Conservation (phyloP, 495 filamentous ascomycete genomes). For the Neurospora cerealis region DNA sequence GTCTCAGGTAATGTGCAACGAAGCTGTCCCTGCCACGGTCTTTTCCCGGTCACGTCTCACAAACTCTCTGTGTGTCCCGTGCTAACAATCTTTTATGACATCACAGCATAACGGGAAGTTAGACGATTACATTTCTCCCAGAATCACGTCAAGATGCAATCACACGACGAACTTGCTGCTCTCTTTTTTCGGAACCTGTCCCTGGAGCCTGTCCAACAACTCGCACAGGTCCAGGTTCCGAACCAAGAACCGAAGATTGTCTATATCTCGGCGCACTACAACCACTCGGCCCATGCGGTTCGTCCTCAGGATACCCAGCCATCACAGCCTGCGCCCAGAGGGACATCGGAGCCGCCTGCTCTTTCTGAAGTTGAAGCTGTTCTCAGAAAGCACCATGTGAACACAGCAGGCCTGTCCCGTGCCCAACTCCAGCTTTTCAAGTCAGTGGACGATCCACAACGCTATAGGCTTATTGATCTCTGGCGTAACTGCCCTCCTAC, state of each 20-base stretch:
- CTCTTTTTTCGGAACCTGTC: constrained; percentile 58
- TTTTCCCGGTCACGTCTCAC: neutral
- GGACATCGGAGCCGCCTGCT: constrained; percentile 39
- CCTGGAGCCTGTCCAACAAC: constrained; percentile 29
- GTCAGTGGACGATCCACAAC: constrained; percentile 46
- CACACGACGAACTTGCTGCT: constrained; percentile 56
- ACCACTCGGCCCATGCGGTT: constrained; percentile 53
- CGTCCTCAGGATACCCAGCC: constrained; percentile 19
- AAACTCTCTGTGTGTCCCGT: neutral
- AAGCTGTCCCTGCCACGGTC: neutral
- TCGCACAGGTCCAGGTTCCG: constrained; percentile 17
- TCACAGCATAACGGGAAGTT: neutral
- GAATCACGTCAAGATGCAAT: constrained; percentile 33
- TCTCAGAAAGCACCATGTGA: constrained; percentile 37
- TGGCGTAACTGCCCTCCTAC: constrained; percentile 52
- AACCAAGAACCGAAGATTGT: constrained; percentile 32
- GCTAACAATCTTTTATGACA: neutral
- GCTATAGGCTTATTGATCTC: constrained; percentile 51
- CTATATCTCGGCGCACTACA: constrained; percentile 68
- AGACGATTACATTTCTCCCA: neutral
- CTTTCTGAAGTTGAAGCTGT: constrained; percentile 31
- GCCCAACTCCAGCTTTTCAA: constrained; percentile 54
- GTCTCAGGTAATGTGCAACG: neutral
- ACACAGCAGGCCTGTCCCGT: constrained; percentile 43
- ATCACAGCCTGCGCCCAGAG: constrained; percentile 21